Base-by-base conservation (phyloP, 306 rosid genomes). In the Cicer bijugum region DNA sequence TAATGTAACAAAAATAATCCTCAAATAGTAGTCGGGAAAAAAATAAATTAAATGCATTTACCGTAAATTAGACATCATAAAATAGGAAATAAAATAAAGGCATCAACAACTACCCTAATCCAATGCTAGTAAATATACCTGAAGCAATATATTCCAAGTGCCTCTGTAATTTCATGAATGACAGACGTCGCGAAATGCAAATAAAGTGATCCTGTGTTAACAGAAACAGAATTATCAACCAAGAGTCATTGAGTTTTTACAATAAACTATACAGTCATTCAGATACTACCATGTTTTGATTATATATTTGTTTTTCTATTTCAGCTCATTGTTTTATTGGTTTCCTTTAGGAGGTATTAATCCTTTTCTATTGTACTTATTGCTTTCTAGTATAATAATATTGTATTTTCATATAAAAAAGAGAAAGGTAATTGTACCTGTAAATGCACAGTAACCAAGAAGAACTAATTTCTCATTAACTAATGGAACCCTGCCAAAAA, bases 81-180 rank as follows among this genome's bases (percentile, higher is more conserved):
- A 45, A 12, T 40, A 33, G 64, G 58, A 71, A 71, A 71, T 48
- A 12, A 48, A 57, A 51, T 40, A 12, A 71, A 75, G 9, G 38
- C 62, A 8, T 23, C 63, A 23, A 9, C 46, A 57, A 65, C 28
- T 19, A 33, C 33, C 53, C 28, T 20, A 57, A 15, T 75, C 12
- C 11, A 60, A 15, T 28, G 75, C 57, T 66, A 23, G 35, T 38
- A 53, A 28, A 71, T 82, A 89, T 82, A 91, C 97, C 99, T 91
- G 90, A 94, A 91, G 80, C 99, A 91, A 75, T 77, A 89, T 61
- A 91, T 94, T 79, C 99, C 99, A 81, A 94, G 77, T 70, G 99
- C 97, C 48, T 79, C 61, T 59, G 88, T 95, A 39, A 95, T 91
- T 76, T 95, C 97, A 71, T 82, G 89, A 80, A 95, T 66, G 69